Percentiles rank a stretch among this genome's conserved stretches.
phyloP scores from a whole-genome alignment of 1,139 yeast genomes.

The Yamadazyma epiphylla region DNA sequence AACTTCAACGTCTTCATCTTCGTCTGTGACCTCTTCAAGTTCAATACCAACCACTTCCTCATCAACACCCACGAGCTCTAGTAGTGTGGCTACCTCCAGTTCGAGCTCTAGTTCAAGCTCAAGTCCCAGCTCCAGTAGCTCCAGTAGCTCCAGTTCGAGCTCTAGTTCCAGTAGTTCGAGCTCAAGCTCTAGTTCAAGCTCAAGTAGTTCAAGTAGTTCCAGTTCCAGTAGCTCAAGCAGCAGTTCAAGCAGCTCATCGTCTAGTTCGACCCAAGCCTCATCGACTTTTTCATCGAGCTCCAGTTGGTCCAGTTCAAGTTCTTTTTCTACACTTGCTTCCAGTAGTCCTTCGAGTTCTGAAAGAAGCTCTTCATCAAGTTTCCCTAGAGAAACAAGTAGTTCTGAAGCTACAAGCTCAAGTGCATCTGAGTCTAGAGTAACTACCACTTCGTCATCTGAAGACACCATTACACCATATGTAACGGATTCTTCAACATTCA shows the following conservation, averaged over 20 bases:
- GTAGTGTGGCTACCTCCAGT: neutral
- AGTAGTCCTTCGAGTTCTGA: neutral
- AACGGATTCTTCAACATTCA: conserved; percentile 4
- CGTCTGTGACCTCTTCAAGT: neutral
- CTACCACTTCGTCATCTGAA: conserved; percentile 5
- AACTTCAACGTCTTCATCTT: neutral
- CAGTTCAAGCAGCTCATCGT: neutral
- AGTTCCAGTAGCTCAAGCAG: conserved; percentile 2
- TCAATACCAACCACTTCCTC: neutral
- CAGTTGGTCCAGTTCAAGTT: conserved; percentile 1
- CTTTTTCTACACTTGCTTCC: neutral
- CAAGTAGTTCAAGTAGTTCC: conserved; percentile 2
- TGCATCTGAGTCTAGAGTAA: neutral
- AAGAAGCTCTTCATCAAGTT: conserved; percentile 2
- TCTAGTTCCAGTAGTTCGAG: conserved; percentile 4
- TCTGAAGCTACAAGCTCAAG: conserved; percentile 2
- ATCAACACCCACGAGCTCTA: conserved; percentile 1
- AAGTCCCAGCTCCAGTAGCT: conserved; percentile 3
- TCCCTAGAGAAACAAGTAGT: conserved; percentile 2
- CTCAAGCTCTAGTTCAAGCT: conserved; percentile 3
- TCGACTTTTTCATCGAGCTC: conserved; percentile 1
- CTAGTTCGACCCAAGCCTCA: neutral
- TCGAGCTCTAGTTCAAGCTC: conserved; percentile 3
- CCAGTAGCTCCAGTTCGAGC: conserved; percentile 2
- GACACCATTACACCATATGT: neutral